Evolutionary conservation across 768 basidiomycete species (phyloP), one percentile per base, ranked within the genome.

Genomic region (Leccinum broughii): DNA sequence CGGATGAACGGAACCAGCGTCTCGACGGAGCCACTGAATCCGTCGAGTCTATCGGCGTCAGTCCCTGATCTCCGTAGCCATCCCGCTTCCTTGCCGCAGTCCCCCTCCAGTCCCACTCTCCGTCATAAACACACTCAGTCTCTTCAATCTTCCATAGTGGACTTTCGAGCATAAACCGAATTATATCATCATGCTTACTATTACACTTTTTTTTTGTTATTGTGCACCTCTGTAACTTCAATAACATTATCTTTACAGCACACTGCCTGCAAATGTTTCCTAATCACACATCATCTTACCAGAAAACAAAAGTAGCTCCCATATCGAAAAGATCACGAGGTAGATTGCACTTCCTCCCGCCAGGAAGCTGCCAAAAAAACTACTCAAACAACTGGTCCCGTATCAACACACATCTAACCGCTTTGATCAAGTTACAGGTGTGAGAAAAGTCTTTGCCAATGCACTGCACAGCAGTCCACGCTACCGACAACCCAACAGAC

Each of bases 91-190:
- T 56, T 62, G 20, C 49, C 55, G 4, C 66, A 57, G 41, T 50
- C 60, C 30, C 50, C 61, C 48, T 64, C 65, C 4, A 59, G 64
- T 6, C 44, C 60, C 28, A 60, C 64, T 6, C 65, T 57, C 24
- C 58, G 56, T 30, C 59, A 58, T 41, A 30, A 58, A 56, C 58
- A 54, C 57, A 24, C 68, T 59, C 57, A 62, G 51, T 49, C 58
- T 24, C 50, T 58, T 37, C 61, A 62, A 26, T 55, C 64, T 3
- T 46, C 69, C 32, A 44, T 56, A 37, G 64, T 69, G 46, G 69
- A 68, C 60, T 59, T 70, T 37, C 68, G 61, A 54, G 68, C 71
- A 65, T 78, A 57, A 68, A 54, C 44, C 17, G 22, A 60, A 54
- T 56, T 62, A 64, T 66, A 66, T 68, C 62, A 53, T 52, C 58